Percentiles rank a stretch among this genome's conserved stretches.
Conservation (phyloP, 768 basidiomycete genomes). For the Hortiboletus flavorubellus region DNA sequence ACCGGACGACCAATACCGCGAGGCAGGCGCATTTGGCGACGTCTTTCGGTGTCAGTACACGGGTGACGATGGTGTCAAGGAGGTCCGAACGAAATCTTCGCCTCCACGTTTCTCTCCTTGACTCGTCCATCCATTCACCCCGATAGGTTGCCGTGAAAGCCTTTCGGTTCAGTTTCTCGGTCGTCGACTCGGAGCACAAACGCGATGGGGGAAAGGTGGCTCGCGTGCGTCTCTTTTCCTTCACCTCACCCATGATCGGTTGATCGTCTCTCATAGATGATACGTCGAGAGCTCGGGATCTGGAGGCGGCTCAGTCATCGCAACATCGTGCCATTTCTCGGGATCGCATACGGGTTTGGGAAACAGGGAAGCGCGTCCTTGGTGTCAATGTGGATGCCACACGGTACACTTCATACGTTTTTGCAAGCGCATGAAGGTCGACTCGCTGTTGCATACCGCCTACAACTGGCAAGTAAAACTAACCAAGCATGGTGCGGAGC, state of each 20-base stretch:
- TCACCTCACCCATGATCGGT: neutral
- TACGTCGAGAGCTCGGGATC: slow-evolving; percentile 6
- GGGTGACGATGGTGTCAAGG: neutral
- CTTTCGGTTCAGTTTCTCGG: slow-evolving; percentile 5
- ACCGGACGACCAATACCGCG: neutral
- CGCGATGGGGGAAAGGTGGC: neutral
- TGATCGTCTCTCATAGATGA: neutral
- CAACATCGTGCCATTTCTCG: slow-evolving; percentile 5
- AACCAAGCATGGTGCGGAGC: too few relatives aligned
- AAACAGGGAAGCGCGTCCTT: slow-evolving; percentile 1
- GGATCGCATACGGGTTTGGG: slow-evolving; percentile 3
- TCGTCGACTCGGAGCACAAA: neutral
- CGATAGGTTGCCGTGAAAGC: slow-evolving; percentile 9
- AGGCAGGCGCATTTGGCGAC: slow-evolving; percentile 6
- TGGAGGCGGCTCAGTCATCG: slow-evolving; percentile 3
- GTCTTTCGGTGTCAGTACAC: slow-evolving; percentile 1
- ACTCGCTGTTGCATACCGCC: neutral
- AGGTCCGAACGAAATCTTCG: neutral
- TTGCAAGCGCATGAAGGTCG: neutral
- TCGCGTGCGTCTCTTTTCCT: neutral
- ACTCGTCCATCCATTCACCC: neutral
- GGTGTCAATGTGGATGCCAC: slow-evolving; percentile 10
- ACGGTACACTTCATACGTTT: slow-evolving; percentile 4
- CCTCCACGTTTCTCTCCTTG: neutral
- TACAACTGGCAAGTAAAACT: slow-evolving; percentile 4